Base-by-base conservation (phyloP, 176 grass and related monocot genomes). In the Sorghum bicolor region DNA sequence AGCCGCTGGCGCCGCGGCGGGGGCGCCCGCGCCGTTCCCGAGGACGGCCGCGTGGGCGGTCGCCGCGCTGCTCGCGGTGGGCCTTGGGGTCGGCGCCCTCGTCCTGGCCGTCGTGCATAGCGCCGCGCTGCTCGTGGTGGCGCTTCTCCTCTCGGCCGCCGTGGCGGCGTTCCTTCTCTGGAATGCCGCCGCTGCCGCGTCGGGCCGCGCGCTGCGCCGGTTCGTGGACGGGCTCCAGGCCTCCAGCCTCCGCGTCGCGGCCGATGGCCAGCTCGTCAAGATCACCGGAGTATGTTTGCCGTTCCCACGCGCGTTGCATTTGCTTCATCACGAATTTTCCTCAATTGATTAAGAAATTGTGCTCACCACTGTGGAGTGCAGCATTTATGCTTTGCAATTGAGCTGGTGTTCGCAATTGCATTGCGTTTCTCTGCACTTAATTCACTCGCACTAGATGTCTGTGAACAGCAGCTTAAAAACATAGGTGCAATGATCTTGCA, bases 261-360 rank as follows among this genome's bases (percentile, higher is more conserved):
- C 76, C 33, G 96, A 99, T 41, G 89, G 93, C 5, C 93, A 96
- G 86, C 87, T 99, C 73, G 93, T 99, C 61, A 99, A 99, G 86
- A 87, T 99, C 73, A 92, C 86, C 17, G 96, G 96, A 57, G 96
- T 99, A 84, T 33, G 89, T 24, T 57, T 74, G 3, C 1, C 12
- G 22, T 37, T 25, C 19, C 44, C 79, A 2, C 10, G 29, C 0
- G 1, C 17, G 14, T 77, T 82, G 25, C 53, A 1, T 72, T 66
- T 37, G 15, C 2, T 10, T 16, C 2, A 0, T 36, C 41, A 11
- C 11, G 3, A 73, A 47, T 68, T 53, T 37, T 1, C 12, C 77
- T 37, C 45, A 61, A 19, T 74, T 74, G 44, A 66, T 57, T 43
- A 20, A 77, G 2, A 41, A 26, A 10, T 30, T 29, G 31, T 79